A percentile compares a stretch with the other conserved stretches of the same genome.
These are phyloP conservation scores for Lentinula guzmanii DNA, from an alignment of 768 basidiomycete species.

Conservation along the genomic window DNA sequence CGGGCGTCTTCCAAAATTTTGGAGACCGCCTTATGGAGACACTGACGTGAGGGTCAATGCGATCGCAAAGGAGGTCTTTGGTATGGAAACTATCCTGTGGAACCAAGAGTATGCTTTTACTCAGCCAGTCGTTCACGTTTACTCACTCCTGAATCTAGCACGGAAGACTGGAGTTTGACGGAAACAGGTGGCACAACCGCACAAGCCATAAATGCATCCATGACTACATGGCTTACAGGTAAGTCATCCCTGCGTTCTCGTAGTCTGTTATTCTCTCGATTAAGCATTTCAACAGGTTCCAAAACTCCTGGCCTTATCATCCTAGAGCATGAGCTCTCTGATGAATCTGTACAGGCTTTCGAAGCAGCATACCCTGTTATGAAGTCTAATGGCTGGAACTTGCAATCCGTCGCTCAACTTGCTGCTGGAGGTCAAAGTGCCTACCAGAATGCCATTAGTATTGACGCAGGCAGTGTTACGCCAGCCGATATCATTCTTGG, in stretches of 20 bases:
- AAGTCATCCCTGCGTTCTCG: slow-evolving; percentile 8
- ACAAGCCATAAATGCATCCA: slow-evolving; percentile 36
- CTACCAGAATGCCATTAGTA: neutral
- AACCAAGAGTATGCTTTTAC: slow-evolving; percentile 68
- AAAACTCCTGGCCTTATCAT: slow-evolving; percentile 77
- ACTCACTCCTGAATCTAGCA: slow-evolving; percentile 34
- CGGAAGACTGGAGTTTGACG: slow-evolving; percentile 70
- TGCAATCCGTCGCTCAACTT: slow-evolving; percentile 46
- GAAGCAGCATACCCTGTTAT: slow-evolving; percentile 60
- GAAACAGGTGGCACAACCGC: slow-evolving; percentile 30
- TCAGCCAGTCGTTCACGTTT: neutral
- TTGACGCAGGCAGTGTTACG: neutral
- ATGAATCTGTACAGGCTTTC: slow-evolving; percentile 59
- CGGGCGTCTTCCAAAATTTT: slow-evolving; percentile 64
- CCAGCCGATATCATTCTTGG: neutral
- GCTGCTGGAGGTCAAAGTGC: slow-evolving; percentile 15
- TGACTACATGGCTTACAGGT: slow-evolving; percentile 58
- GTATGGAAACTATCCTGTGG: slow-evolving; percentile 82
- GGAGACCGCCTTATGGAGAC: slow-evolving; percentile 89
- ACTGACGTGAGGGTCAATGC: slow-evolving; percentile 78
- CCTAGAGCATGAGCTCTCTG: slow-evolving; percentile 78
- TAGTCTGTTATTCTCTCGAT: neutral
- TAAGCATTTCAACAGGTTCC: slow-evolving; percentile 31
- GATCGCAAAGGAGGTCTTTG: slow-evolving; percentile 81
- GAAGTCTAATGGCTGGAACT: slow-evolving; percentile 64